These are phyloP conservation scores for Chionographis japonica DNA, from an alignment of 106 monocot species.

Conservation along the genomic window DNA sequence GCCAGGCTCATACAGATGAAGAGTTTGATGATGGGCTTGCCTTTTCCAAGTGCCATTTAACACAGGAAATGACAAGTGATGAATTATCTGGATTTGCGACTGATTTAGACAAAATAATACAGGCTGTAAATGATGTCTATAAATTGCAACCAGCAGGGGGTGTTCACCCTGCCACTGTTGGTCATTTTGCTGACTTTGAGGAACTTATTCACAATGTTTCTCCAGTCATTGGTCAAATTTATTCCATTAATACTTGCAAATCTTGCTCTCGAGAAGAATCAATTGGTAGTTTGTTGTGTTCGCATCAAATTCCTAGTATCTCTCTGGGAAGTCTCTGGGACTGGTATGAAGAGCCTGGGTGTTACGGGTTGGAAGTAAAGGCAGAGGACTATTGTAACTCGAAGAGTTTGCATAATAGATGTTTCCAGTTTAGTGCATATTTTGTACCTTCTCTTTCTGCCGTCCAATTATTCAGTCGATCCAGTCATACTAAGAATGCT, in stretches of 20 bases:
- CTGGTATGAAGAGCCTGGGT: slow-evolving; percentile 90
- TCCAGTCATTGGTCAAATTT: slow-evolving; percentile 41
- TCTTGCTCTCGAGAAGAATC: slow-evolving; percentile 20
- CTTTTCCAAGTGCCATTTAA: slow-evolving; percentile 1
- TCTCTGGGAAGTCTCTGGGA: slow-evolving; percentile 65
- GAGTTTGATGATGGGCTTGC: neutral
- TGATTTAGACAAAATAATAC: slow-evolving; percentile 48
- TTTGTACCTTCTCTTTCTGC: slow-evolving; percentile 96
- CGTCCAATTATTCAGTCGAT: slow-evolving; percentile 62
- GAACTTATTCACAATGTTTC: slow-evolving; percentile 53
- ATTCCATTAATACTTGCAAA: slow-evolving; percentile 13
- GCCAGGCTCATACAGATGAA: slow-evolving; percentile 4
- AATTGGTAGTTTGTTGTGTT: slow-evolving; percentile 13
- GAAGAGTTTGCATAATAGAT: slow-evolving; percentile 16
- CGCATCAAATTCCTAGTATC: slow-evolving; percentile 33
- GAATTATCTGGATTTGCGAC: slow-evolving; percentile 12
- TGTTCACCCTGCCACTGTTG: slow-evolving; percentile 24
- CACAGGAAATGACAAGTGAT: neutral
- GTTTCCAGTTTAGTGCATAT: slow-evolving; percentile 48
- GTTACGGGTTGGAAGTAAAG: slow-evolving; percentile 76
- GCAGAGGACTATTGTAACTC: slow-evolving; percentile 28
- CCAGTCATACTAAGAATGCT: neutral
- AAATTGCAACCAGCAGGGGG: slow-evolving; percentile 29
- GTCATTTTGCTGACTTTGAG: slow-evolving; percentile 63
- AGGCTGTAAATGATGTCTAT: slow-evolving; percentile 37